A percentile compares a stretch with the other conserved stretches of the same genome.
Evolutionary conservation across 306 rosid genomes (phyloP).

Genomic region (Cotoneaster glaucophyllus): DNA sequence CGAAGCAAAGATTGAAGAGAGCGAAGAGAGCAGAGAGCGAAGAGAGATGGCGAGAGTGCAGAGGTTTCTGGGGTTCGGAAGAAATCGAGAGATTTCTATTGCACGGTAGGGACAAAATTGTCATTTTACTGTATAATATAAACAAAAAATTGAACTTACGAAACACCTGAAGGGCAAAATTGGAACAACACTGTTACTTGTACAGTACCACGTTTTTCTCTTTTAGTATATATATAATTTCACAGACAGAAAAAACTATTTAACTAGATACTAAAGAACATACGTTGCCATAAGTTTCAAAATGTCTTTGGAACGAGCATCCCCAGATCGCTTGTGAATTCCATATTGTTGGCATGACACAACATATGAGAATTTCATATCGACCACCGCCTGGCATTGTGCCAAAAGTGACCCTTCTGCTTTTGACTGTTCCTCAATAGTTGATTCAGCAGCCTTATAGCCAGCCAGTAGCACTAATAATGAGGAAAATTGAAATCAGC

Average conservation of each 20-base stretch:
- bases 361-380: constrained; percentile 84
- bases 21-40: no score
- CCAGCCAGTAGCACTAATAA: constrained; percentile 60
- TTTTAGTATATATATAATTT: no score
- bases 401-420: constrained; percentile 62
- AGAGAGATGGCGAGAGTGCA: no score
- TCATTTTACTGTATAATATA: no score
- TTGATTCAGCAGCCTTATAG: constrained; percentile 85
- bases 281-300: constrained; percentile 82
- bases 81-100: no score
- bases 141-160: no score
- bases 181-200: no score
- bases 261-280: constrained; percentile 8
- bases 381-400: constrained; percentile 80
- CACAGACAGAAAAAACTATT: neutral
- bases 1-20: no score
- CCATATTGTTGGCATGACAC: constrained; percentile 94
- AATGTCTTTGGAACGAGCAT: constrained; percentile 74
- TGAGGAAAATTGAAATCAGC: constrained; percentile 20
- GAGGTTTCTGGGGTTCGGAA: no score
- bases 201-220: no score
- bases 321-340: constrained; percentile 77
- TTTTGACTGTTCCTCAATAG: constrained; percentile 37
- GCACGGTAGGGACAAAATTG: no score
- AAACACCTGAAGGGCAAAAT: no score